Percentiles rank a stretch among this genome's conserved stretches.
phyloP scores from a whole-genome alignment of 257 asterid species.

The Fraxinus americana region DNA sequence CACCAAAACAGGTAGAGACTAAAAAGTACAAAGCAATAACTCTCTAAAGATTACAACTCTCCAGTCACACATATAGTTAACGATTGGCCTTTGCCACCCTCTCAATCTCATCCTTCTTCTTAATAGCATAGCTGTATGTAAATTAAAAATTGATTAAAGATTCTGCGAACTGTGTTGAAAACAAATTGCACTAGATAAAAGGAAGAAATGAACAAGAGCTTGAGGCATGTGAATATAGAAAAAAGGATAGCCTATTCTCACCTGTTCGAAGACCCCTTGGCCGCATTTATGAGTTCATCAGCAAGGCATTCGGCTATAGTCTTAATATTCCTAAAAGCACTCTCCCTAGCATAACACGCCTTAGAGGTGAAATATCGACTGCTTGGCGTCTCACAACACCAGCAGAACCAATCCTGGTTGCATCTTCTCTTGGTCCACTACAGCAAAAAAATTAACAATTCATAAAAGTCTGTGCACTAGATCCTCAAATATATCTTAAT shows the following conservation, averaged over 20 bases:
- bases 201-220: not conserved
- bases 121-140: conserved; percentile 28
- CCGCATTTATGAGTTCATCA: conserved; percentile 25
- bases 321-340: conserved; percentile 21
- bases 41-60: not conserved
- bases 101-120: conserved; percentile 62
- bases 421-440: conserved; percentile 28
- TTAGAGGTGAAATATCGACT: conserved; percentile 20
- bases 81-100: conserved; percentile 54
- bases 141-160: not conserved
- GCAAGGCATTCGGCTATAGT: conserved; percentile 24
- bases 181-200: not conserved
- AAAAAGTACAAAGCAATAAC: not conserved
- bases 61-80: conserved; percentile 18
- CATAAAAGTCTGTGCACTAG: too few species aligned
- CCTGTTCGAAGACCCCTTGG: conserved; percentile 43
- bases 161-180: not conserved
- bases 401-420: conserved; percentile 22
- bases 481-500: too few species aligned
- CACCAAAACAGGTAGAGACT: not conserved
- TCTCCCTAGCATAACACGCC: conserved; percentile 19
- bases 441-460: too few species aligned
- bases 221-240: not conserved
- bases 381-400: conserved; percentile 22
- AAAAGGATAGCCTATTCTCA: not conserved